Percentiles rank a stretch among this genome's conserved stretches.
These are phyloP conservation scores for Magnolia officinalis DNA, from an alignment of 164 flowering plant species.

Conservation along the genomic window DNA sequence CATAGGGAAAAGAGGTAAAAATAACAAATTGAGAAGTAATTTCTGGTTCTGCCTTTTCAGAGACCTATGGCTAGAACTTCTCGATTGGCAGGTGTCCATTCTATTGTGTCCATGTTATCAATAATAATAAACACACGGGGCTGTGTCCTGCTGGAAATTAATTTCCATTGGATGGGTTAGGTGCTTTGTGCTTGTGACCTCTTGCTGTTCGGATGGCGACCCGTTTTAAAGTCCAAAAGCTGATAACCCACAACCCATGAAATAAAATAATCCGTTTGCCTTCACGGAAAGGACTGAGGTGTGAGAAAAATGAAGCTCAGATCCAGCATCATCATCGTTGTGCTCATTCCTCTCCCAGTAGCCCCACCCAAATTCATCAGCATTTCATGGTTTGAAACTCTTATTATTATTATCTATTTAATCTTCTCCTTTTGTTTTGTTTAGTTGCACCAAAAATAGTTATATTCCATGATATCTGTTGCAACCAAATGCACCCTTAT, in stretches of 20 bases:
- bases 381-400: conserved; percentile 29
- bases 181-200: conserved; percentile 14
- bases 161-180: neutral
- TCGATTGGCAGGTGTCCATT: conserved; percentile 4
- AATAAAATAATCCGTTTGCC: neutral
- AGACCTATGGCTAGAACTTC: too few relatives aligned
- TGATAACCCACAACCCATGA: neutral
- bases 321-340: conserved; percentile 6
- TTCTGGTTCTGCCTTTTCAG: too few relatives aligned
- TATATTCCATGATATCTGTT: neutral
- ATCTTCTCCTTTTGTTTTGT: neutral
- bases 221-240: conserved; percentile 30
- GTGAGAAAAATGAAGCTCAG: conserved; percentile 35
- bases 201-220: conserved; percentile 44
- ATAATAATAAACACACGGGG: conserved; percentile 53
- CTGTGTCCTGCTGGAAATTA: conserved; percentile 14
- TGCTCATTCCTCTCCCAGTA: conserved; percentile 19
- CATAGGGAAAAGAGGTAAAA: too few relatives aligned
- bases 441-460: too few relatives aligned
- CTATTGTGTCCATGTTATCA: neutral
- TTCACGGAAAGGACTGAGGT: neutral
- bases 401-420: neutral
- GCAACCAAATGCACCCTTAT: neutral
- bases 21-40: too few relatives aligned
- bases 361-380: conserved; percentile 12